Conservation (phyloP, 768 basidiomycete species). For the Xerocomellus amylosporus region DNA sequence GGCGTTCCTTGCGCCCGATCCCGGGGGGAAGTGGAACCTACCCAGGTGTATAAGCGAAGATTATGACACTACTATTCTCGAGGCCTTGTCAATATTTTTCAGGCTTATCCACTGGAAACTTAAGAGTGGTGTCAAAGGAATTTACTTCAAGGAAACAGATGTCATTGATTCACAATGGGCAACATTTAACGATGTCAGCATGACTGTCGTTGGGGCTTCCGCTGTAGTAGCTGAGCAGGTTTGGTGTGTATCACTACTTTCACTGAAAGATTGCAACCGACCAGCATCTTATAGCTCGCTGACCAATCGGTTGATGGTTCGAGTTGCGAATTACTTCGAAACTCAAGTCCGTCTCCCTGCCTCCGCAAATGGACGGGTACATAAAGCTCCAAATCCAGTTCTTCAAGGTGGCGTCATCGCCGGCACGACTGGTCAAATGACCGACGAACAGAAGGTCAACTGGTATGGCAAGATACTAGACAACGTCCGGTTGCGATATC, state of each 20-base stretch:
- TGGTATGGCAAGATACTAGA: slow-evolving; percentile 96
- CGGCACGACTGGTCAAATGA: slow-evolving; percentile 54
- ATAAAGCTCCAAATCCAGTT: slow-evolving; percentile 31
- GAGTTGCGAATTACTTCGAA: slow-evolving; percentile 93
- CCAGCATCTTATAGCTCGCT: slow-evolving; percentile 56
- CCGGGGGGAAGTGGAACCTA: slow-evolving; percentile 82
- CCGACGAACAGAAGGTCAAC: slow-evolving; percentile 72
- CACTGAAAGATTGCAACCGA: neutral
- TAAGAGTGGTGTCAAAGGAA: slow-evolving; percentile 86
- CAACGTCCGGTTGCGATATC: slow-evolving; percentile 84
- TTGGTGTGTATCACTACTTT: slow-evolving; percentile 55
- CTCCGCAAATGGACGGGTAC: slow-evolving; percentile 33
- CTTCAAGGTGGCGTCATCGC: slow-evolving; percentile 37
- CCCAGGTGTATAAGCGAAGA: slow-evolving; percentile 86
- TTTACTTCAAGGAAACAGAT: slow-evolving; percentile 97
- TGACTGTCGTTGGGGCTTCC: slow-evolving; percentile 85
- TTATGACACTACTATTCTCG: slow-evolving; percentile 86
- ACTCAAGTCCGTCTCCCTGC: slow-evolving; percentile 82
- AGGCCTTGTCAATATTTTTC: slow-evolving; percentile 88
- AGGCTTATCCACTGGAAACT: slow-evolving; percentile 93
- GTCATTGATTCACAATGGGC: slow-evolving; percentile 97
- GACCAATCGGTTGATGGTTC: slow-evolving; percentile 88
- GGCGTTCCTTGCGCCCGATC: slow-evolving; percentile 85
- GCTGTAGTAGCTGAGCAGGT: slow-evolving; percentile 92
- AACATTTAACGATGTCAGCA: slow-evolving; percentile 88